Evolutionary conservation across 495 filamentous ascomycete genomes (phyloP).

Genomic region (Podospora tetraspora): DNA sequence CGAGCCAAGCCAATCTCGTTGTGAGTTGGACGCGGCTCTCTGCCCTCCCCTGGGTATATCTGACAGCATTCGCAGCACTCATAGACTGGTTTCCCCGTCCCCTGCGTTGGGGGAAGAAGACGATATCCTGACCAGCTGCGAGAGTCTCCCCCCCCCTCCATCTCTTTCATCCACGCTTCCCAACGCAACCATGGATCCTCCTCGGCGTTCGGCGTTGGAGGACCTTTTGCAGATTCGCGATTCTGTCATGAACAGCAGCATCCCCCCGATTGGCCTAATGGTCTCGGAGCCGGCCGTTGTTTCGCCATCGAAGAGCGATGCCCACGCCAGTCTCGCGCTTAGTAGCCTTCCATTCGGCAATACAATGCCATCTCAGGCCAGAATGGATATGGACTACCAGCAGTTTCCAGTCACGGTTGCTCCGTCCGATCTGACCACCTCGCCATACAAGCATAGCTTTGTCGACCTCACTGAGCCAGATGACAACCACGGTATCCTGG

Average conservation of each 20-base stretch:
- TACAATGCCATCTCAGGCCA: neutral
- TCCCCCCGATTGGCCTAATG: no score
- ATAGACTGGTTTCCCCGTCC: neutral
- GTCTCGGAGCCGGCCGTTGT: neutral
- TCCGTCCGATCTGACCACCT: constrained; percentile 34
- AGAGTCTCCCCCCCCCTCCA: neutral
- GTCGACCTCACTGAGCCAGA: constrained; percentile 20
- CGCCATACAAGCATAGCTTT: constrained; percentile 26
- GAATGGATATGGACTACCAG: constrained; percentile 7
- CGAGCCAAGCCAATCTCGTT: neutral
- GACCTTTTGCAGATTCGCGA: neutral
- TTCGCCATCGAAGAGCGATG: neutral
- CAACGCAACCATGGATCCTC: neutral
- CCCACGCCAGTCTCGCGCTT: neutral
- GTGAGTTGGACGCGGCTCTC: neutral
- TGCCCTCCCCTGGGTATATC: neutral
- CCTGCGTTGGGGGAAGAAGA: neutral
- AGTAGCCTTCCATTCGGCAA: neutral
- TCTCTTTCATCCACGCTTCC: neutral
- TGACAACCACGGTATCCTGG: constrained; percentile 9
- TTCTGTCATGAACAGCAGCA: no score
- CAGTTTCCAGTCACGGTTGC: constrained; percentile 31
- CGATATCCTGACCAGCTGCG: neutral
- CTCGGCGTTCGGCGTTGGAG: neutral
- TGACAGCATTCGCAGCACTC: neutral